Base-by-base conservation (phyloP, 2,329 filamentous ascomycete species). In the Trichoderma sp. region DNA sequence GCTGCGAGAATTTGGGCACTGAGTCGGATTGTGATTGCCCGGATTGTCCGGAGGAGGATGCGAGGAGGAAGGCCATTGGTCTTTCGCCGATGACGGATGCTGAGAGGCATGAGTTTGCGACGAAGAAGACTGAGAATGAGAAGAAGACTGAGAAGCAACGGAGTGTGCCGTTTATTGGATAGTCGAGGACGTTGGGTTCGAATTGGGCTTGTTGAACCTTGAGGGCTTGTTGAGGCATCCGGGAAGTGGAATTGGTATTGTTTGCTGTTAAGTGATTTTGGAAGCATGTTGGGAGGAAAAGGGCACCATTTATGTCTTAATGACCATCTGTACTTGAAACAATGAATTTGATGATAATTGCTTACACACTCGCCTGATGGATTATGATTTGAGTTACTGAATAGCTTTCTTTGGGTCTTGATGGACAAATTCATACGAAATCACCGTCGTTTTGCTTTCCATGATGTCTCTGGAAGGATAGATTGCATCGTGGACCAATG, bases 171-270 rank as follows among this genome's bases (percentile, higher is more conserved):
- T 30, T 58, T 58, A 58, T 30, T 30, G 55, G 55, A 15, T 58
- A 28, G 9, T 5, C n/a, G 1, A 17, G 8, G 28, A 20, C 1
- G 5, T 58, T 20, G 5, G 9, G 17, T n/a, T 58, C 0, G 28
- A 0, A 6, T 6, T 20, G n/a, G 11, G 17, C 2, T 0, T n/a
- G n/a, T 6, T 53, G n/a, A 4, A 3, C 1, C 4, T 53, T 23
- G 47, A 2, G 47, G 7, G 20, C 5, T 23, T 23, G 20, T 53
- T 58, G n/a, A 17, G 8, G 13, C 12, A 15, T n/a, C 6, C 17
- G 15, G 6, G 28, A 4, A 12, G 2, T 20, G 15, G 28, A 6
- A n/a, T 58, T 58, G 28, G 17, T 20, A 58, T 58, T 6, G 7
- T 20, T 20, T 32, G 4, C 12, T 12, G 17, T 4, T 2, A 0